These are phyloP conservation scores for Claviceps pazoutovae DNA, from an alignment of 2,329 filamentous ascomycete genomes.

Conservation along the genomic window DNA sequence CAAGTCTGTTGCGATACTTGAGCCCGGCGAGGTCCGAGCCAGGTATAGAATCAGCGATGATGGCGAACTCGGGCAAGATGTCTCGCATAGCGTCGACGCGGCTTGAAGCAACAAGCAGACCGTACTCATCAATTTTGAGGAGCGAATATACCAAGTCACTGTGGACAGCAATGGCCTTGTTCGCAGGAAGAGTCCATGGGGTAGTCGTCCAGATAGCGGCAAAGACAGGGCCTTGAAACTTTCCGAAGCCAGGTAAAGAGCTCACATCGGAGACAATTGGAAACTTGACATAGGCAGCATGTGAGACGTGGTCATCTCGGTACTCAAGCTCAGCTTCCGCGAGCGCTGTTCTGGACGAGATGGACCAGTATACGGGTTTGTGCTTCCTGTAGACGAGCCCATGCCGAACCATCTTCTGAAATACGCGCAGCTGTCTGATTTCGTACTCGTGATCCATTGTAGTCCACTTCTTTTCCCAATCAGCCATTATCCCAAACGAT, in stretches of 20 bases:
- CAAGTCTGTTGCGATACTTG: constrained; percentile 58
- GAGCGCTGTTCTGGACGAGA: constrained; percentile 62
- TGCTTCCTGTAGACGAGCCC: constrained; percentile 64
- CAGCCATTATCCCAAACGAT: constrained; percentile 64
- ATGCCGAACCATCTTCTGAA: constrained; percentile 58
- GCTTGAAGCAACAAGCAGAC: constrained; percentile 57
- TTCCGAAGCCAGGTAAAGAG: constrained; percentile 20
- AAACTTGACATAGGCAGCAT: constrained; percentile 68
- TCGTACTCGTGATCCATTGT: constrained; percentile 71
- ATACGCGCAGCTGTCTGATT: constrained; percentile 59
- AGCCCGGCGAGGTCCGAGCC: constrained; percentile 53
- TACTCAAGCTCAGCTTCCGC: constrained; percentile 81
- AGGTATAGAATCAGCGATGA: constrained; percentile 41
- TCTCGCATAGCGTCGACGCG: constrained; percentile 47
- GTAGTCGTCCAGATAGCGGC: constrained; percentile 99
- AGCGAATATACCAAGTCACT: constrained; percentile 60
- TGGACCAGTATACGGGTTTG: constrained; percentile 80
- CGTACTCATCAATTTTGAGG: constrained; percentile 40
- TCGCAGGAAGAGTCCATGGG: constrained; percentile 92
- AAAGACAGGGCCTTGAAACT: constrained; percentile 39
- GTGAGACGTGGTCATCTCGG: constrained; percentile 57
- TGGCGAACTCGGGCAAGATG: constrained; percentile 34
- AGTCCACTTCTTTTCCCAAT: constrained; percentile 64
- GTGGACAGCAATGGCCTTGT: constrained; percentile 75
- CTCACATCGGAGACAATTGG: constrained; percentile 39